Evolutionary conservation across 495 filamentous ascomycete genomes (phyloP), one percentile per base, ranked within the genome.

Genomic region (Extremus antarcticus): DNA sequence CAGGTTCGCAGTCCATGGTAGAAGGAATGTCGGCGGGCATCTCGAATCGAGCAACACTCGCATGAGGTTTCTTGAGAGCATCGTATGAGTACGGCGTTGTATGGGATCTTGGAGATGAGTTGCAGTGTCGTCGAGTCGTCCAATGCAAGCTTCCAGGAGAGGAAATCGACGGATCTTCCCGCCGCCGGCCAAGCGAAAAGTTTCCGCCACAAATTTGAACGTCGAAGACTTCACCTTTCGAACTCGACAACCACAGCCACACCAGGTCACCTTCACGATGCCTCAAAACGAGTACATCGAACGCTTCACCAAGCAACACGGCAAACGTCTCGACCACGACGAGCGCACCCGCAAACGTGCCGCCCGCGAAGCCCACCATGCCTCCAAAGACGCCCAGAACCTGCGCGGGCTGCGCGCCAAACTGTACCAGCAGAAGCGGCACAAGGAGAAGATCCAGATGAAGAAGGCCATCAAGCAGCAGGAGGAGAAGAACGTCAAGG

Each of bases 381-480:
- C 78, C 51, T 90, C 86, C 46, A 74, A 90, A 62, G 80, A 95
- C 71, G 87, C 92, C 16, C 90, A 96, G 74, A 94, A 90, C 68
- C 78, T 96, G 62, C 82, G 83, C 57, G 92, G 94, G 59, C 79
- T 96, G 62, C 77, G 88, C 57, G 92, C 92, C 64, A 99, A 99
- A 76, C 77, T 95, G 65, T 86, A 94, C 76, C 85, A 88, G 69
- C 86, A 95, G 77, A 86, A 92, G 79, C 80, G 92, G 40, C 88
- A 90, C 72, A 80, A 85, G 65, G 87, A 97, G 74, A 99, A 99
- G 84, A 97, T 99, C 69, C 90, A 96, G 81, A 91, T 98, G 87
- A 86, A 87, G 71, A 96, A 98, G 80, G 76, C 82, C 64, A 94
- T 98, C 79, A 86, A 85, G 70, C 83, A 85, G 55, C 86, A 91